Percentiles rank a stretch among this genome's conserved stretches.
phyloP scores from a whole-genome alignment of 371 early-diverging fungal species.

The Fennellomyces sp. region DNA sequence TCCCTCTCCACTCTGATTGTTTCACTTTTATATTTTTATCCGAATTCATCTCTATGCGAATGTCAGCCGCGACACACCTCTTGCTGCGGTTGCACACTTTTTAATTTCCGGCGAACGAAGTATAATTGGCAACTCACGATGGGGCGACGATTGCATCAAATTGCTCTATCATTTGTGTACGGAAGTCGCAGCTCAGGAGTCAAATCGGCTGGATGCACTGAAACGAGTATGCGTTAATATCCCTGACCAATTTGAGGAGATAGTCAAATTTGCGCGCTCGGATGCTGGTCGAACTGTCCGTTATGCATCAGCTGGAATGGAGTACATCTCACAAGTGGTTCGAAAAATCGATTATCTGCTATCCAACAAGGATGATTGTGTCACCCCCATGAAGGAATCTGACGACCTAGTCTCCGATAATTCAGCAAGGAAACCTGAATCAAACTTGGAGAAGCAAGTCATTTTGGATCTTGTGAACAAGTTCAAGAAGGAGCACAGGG shows the following conservation, averaged over 20 bases:
- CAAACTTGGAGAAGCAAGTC: not conserved
- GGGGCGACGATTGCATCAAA: not conserved
- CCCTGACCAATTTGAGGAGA: not conserved
- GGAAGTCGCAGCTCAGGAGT: not conserved
- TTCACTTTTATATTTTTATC: too few species aligned
- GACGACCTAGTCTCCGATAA: not conserved
- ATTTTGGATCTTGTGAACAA: not conserved
- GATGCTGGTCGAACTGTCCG: not conserved
- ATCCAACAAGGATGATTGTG: not conserved
- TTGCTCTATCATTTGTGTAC: not conserved
- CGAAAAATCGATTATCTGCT: not conserved
- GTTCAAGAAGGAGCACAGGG: not conserved
- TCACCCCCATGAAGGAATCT: conserved; percentile 10
- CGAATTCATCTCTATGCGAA: too few species aligned
- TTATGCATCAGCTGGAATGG: conserved; percentile 1
- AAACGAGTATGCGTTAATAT: not conserved
- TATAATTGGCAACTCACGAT: conserved; percentile 4
- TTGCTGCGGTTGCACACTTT: not conserved
- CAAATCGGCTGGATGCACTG: not conserved
- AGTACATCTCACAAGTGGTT: not conserved
- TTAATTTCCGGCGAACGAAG: not conserved
- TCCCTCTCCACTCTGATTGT: too few species aligned
- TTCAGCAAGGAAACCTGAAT: not conserved
- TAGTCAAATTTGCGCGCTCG: not conserved
- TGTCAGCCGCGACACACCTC: too few species aligned